Conservation (phyloP, 257 asterid species). For the Primulina tabacum region DNA sequence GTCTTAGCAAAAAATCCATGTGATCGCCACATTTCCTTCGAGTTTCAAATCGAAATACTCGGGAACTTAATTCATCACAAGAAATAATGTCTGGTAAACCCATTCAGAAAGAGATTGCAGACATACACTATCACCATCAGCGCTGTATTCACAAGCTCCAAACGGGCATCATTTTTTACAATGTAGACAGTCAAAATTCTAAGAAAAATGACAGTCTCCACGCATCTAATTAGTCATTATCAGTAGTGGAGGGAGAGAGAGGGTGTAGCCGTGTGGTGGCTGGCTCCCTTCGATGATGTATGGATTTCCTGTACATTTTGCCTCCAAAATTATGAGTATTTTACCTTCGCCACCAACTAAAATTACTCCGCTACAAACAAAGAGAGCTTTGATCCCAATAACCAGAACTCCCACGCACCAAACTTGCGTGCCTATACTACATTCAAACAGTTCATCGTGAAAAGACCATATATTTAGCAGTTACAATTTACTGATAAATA, state of each 20-base stretch:
- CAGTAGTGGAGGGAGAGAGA: neutral
- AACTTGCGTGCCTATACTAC: neutral
- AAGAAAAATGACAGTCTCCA: neutral
- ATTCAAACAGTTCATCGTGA: slow-evolving; percentile 11
- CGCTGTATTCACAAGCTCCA: slow-evolving; percentile 13
- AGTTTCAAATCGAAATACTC: slow-evolving; percentile 16
- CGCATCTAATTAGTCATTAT: neutral
- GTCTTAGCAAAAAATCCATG: neutral
- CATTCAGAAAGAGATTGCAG: neutral
- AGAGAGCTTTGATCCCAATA: slow-evolving; percentile 1
- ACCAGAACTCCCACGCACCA: neutral
- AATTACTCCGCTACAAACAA: neutral
- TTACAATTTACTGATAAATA: slow-evolving; percentile 7
- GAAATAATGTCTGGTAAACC: neutral
- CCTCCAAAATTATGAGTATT: neutral
- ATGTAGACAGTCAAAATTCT: neutral
- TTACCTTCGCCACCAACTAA: slow-evolving; percentile 11
- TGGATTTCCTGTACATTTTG: neutral
- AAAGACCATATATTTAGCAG: slow-evolving; percentile 20
- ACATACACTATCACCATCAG: neutral
- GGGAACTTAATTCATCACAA: neutral
- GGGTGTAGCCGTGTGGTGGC: neutral
- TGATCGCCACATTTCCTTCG: neutral
- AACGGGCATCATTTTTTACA: neutral
- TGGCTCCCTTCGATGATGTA: neutral